Evolutionary conservation across 108 stramenopile genomes (phyloP), one percentile per base, ranked within the genome.

Genomic region (Pseudonitzschia multiseries): DNA sequence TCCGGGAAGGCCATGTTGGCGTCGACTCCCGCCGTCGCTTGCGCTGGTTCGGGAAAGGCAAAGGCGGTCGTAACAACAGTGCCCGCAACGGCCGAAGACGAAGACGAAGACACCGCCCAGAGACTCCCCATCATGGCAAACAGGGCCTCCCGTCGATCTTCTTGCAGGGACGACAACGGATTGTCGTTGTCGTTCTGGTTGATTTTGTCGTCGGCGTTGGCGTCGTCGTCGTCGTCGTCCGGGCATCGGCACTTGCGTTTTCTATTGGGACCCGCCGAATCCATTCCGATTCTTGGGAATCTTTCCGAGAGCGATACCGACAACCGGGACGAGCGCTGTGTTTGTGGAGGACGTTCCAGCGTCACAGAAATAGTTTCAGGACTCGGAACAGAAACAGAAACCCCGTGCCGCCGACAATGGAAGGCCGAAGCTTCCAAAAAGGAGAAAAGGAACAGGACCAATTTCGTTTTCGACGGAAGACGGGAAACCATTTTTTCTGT

Each of bases 1-100:
- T 91, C 83, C 17, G 89, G 89, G 24, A 91, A 66, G 59, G 79
- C 71, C 17, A 88, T 83, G 13, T 86, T 86, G 32, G 89, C 89
- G 77, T 91, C 89, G 33, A 69, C 80, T 62, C 89, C 89, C 48
- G 74, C 80, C 24, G 66, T 65, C 15, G 85, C 87, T 33, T 68
- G 50, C 4, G 80, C 81, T n/a, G 74, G 43, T 64, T 44, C 21
- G 22, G 80, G 76, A 54, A 53, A 31, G n/a, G n/a, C n/a, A n/a
- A n/a, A n/a, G 4, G 36, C 36, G 36, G 36, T 36, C 36, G 36
- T 36, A 6, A 2, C 36, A 1, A 70, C 33, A 4, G 26, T 60
- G 10, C 40, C 40, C 13, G n/a, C 26, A 50, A 46, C 67, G 12
- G 40, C 44, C 9, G 54, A 17, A 32, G 43, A n/a, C n/a, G n/a